Evolutionary conservation across 2,329 filamentous ascomycete species (phyloP).

Genomic region (Boeremia lycopersici): DNA sequence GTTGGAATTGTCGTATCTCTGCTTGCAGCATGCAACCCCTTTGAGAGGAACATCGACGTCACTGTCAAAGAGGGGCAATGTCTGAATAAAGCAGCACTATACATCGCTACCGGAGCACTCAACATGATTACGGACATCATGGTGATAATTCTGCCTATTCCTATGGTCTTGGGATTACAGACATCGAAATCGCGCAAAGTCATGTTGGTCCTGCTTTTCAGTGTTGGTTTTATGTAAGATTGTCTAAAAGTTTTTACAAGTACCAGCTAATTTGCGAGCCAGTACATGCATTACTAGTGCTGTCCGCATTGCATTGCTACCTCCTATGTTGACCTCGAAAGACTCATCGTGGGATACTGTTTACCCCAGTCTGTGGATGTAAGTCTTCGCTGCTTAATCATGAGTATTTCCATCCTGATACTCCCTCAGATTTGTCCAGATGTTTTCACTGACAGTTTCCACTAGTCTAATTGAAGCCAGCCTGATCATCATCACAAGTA

Average conservation of each 20-base stretch:
- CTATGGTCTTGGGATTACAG: conserved; percentile 21
- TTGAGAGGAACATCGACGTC: conserved; percentile 24
- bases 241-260: neutral
- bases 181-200: conserved; percentile 21
- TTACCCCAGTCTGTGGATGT: conserved; percentile 23
- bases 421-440: neutral
- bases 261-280: neutral
- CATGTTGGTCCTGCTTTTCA: conserved; percentile 22
- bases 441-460: neutral
- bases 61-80: conserved; percentile 21
- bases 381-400: neutral
- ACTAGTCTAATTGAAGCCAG: conserved; percentile 49
- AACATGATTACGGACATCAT: conserved; percentile 28
- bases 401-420: neutral
- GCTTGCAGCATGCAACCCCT: conserved; percentile 23
- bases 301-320: conserved; percentile 17
- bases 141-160: conserved; percentile 18
- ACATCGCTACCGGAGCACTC: conserved; percentile 24
- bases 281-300: conserved; percentile 24
- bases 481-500: conserved; percentile 50
- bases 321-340: conserved; percentile 17
- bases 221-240: conserved; percentile 15
- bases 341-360: conserved; percentile 19
- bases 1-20: conserved; percentile 24
- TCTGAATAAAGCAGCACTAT: conserved; percentile 22